Percentiles rank a stretch among this genome's conserved stretches.
phyloP scores from a whole-genome alignment of 2,329 filamentous ascomycete genomes.

The Fusarium humuli region DNA sequence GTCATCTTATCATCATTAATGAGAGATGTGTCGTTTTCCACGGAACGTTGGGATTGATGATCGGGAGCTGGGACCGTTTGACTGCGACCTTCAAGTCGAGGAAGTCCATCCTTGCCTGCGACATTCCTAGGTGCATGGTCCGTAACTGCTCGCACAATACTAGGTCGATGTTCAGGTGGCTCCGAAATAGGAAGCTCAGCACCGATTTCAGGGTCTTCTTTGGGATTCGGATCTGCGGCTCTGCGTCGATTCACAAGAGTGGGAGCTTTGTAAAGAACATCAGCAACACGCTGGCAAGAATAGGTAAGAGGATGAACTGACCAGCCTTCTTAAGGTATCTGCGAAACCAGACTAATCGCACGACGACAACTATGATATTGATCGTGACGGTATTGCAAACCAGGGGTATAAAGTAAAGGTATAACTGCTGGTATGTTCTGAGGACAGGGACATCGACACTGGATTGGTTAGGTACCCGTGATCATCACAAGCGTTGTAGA shows the following conservation, averaged over 20 bases:
- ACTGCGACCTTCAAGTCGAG: conserved; percentile 26
- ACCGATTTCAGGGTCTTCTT: conserved; percentile 26
- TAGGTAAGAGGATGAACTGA: conserved; percentile 26
- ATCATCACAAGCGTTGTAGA: not conserved
- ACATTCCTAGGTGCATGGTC: conserved; percentile 7
- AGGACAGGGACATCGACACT: conserved; percentile 63
- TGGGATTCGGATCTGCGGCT: not conserved
- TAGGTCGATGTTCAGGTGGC: conserved; percentile 1
- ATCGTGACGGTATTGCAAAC: conserved; percentile 62
- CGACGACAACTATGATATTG: conserved; percentile 61
- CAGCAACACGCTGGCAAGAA: not conserved
- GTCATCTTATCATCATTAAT: conserved; percentile 6
- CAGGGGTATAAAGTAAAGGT: conserved; percentile 62
- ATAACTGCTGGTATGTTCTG: conserved; percentile 63
- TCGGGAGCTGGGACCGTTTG: conserved; percentile 25
- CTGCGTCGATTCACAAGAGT: conserved; percentile 22
- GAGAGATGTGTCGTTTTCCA: not conserved
- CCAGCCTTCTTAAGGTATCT: conserved; percentile 57
- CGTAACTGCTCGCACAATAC: conserved; percentile 17
- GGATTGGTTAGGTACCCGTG: conserved; percentile 14
- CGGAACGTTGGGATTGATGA: not conserved
- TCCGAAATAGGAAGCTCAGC: conserved; percentile 2
- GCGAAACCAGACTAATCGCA: conserved; percentile 62
- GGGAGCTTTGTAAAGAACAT: conserved; percentile 22
- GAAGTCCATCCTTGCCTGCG: conserved; percentile 9